Evolutionary conservation across 768 basidiomycete species (phyloP).

Genomic region (Albatrellus ellisii): DNA sequence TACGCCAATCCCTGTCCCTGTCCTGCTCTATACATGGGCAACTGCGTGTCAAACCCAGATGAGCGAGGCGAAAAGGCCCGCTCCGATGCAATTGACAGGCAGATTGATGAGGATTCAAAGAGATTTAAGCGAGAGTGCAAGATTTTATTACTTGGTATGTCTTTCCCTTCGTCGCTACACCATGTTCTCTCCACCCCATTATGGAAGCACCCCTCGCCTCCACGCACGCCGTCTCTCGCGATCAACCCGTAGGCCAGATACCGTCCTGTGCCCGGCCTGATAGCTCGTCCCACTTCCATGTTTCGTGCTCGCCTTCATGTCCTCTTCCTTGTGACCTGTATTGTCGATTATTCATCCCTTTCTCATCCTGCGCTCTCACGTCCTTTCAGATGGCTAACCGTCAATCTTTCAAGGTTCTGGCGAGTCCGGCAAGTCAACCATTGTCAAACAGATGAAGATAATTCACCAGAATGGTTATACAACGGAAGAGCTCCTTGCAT

Average conservation of each 20-base stretch:
- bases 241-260: too few relatives aligned
- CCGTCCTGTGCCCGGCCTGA: too few relatives aligned
- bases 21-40: constrained; percentile 31
- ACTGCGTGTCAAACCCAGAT: constrained; percentile 43
- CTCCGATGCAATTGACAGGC: constrained; percentile 68
- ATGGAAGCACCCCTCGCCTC: too few relatives aligned
- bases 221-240: too few relatives aligned
- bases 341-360: background rate
- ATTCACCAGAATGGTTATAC: constrained; percentile 91
- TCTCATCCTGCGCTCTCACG: constrained; percentile 2
- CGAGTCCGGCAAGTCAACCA: constrained; percentile 90
- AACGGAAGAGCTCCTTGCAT: constrained; percentile 60
- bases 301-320: too few relatives aligned
- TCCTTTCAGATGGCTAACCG: background rate
- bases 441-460: constrained; percentile 99
- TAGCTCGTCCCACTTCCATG: too few relatives aligned
- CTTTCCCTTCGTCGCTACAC: background rate
- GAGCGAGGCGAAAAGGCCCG: constrained; percentile 46
- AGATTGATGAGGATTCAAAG: constrained; percentile 76
- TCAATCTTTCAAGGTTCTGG: constrained; percentile 57
- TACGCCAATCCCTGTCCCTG: background rate
- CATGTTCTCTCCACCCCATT: too few relatives aligned
- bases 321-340: background rate
- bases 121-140: constrained; percentile 83
- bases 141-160: constrained; percentile 79